Conservation (phyloP, 306 rosid species). For the Quercus wislizeni region DNA sequence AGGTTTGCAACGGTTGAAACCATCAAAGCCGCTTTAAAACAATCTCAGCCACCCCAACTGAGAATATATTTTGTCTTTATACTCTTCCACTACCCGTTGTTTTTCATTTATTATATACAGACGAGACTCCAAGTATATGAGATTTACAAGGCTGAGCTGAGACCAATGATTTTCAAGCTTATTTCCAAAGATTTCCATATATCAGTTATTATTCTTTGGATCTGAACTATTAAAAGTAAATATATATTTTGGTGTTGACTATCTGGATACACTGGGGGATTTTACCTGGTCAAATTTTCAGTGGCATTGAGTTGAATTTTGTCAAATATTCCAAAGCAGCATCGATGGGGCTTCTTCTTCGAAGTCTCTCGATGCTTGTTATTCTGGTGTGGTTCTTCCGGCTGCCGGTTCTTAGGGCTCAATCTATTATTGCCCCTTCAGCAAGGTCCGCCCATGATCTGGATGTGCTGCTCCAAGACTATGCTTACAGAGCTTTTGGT, state of each 20-base stretch:
- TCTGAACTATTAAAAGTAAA: not conserved
- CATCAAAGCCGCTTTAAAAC: conserved; percentile 56
- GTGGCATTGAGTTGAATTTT: conserved; percentile 40
- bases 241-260: conserved; percentile 15
- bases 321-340: conserved; percentile 27
- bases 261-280: conserved; percentile 23
- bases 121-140: conserved; percentile 32
- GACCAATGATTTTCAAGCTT: conserved; percentile 21
- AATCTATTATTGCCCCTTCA: conserved; percentile 28
- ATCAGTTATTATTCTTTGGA: conserved; percentile 33
- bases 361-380: conserved; percentile 50
- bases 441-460: conserved; percentile 26
- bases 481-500: conserved; percentile 47
- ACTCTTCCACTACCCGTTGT: conserved; percentile 19
- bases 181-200: conserved; percentile 16
- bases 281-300: not conserved
- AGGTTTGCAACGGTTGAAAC: conserved; percentile 63
- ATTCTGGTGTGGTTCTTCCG: conserved; percentile 40
- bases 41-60: not conserved
- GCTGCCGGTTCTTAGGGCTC: conserved; percentile 45
- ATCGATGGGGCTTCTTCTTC: conserved; percentile 61
- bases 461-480: conserved; percentile 52
- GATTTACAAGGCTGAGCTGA: conserved; percentile 13
- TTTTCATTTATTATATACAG: conserved; percentile 32
- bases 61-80: conserved; percentile 34